Conservation (phyloP, 805 yeast genomes). For the Nakazawaea peltata region DNA sequence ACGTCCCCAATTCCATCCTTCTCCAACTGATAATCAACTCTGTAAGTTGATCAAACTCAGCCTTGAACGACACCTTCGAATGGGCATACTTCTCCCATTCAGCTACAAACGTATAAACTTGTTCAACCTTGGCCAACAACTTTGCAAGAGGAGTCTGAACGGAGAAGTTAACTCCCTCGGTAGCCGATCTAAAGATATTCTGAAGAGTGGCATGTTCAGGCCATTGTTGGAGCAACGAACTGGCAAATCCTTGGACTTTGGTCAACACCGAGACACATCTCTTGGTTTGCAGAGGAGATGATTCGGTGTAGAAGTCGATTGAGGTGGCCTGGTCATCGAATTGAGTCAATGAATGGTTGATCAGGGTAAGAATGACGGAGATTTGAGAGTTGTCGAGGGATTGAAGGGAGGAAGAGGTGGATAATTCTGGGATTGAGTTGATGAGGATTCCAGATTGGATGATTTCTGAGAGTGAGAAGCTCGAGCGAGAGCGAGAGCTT, state of each 20-base stretch:
- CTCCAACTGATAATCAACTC: constrained; percentile 84
- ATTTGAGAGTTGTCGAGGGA: constrained; percentile 21
- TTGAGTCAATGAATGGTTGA: constrained; percentile 24
- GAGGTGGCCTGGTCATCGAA: constrained; percentile 17
- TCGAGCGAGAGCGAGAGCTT: too few species aligned
- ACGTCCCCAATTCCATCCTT: constrained; percentile 73
- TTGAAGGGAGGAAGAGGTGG: constrained; percentile 20
- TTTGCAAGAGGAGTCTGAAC: constrained; percentile 68
- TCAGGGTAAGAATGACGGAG: constrained; percentile 25
- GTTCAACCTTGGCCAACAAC: constrained; percentile 76
- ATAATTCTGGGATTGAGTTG: constrained; percentile 28
- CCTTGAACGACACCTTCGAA: constrained; percentile 56
- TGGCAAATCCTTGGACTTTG: constrained; percentile 35
- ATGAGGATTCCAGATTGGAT: background rate
- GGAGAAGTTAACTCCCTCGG: constrained; percentile 59
- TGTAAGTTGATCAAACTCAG: constrained; percentile 51
- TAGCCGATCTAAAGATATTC: constrained; percentile 53
- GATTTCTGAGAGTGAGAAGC: too few species aligned
- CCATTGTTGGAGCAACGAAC: constrained; percentile 57
- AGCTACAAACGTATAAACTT: constrained; percentile 67
- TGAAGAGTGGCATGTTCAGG: constrained; percentile 91
- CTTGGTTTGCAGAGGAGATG: constrained; percentile 51
- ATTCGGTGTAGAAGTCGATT: constrained; percentile 61
- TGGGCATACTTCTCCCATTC: constrained; percentile 96
- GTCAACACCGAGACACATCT: constrained; percentile 45